phyloP scores from a whole-genome alignment of 495 filamentous ascomycete species.

The Pseudevernia furfuracea region DNA sequence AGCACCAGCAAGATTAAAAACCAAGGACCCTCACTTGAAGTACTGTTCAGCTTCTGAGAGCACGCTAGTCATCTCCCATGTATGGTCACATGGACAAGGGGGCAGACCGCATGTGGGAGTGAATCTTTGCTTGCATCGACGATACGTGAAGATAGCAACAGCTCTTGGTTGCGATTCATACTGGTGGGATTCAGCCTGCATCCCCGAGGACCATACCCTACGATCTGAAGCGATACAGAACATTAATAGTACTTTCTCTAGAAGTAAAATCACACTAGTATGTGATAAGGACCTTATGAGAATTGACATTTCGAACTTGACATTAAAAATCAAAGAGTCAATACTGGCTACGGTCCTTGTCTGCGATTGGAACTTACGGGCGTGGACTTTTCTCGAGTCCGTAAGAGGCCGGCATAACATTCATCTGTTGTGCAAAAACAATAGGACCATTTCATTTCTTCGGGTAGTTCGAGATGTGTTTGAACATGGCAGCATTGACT shows the following conservation, averaged over 20 bases:
- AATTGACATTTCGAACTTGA: constrained; percentile 18
- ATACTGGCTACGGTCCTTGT: constrained; percentile 20
- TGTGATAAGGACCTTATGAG: constrained; percentile 26
- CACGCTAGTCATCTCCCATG: constrained; percentile 28
- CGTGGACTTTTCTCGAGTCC: constrained; percentile 29
- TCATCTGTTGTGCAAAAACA: constrained; percentile 25
- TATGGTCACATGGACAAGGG: constrained; percentile 30
- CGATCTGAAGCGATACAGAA: constrained; percentile 22
- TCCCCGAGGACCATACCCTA: constrained; percentile 20
- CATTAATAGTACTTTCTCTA: constrained; percentile 26
- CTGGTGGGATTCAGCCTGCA: constrained; percentile 30
- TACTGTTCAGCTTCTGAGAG: constrained; percentile 16
- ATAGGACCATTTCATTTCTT: constrained; percentile 16
- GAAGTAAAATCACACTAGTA: constrained; percentile 22
- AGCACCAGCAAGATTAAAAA: too few species aligned
- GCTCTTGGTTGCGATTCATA: constrained; percentile 24
- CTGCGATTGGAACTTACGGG: constrained; percentile 30
- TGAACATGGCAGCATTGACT: background rate
- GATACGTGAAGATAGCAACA: constrained; percentile 21
- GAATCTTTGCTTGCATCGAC: constrained; percentile 25
- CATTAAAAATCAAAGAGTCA: constrained; percentile 7
- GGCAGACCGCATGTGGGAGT: constrained; percentile 20
- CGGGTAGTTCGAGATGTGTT: constrained; percentile 11
- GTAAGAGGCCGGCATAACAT: constrained; percentile 20
- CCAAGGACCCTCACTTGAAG: background rate